Percentiles rank a stretch among this genome's conserved stretches.
phyloP scores from a whole-genome alignment of 495 filamentous ascomycete species.

The Halenospora varia region DNA sequence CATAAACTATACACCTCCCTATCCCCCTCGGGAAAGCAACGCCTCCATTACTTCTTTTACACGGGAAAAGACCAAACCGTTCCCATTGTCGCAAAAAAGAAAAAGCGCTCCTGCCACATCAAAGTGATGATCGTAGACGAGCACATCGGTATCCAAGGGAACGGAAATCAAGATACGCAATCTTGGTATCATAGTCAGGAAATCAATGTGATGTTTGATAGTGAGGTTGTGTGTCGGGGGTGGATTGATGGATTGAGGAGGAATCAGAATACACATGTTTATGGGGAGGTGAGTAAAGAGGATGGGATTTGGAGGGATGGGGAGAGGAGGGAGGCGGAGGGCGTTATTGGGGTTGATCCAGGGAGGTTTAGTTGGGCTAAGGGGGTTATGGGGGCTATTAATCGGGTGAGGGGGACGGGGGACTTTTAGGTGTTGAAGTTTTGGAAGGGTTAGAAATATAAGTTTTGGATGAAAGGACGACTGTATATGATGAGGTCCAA shows the following conservation, averaged over 20 bases:
- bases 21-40: constrained; percentile 37
- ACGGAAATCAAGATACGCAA: constrained; percentile 80
- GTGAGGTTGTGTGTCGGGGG: constrained; percentile 47
- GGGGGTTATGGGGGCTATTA: constrained; percentile 58
- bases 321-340: constrained; percentile 49
- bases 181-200: constrained; percentile 75
- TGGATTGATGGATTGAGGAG: constrained; percentile 60
- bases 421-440: constrained; percentile 45
- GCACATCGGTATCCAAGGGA: constrained; percentile 63
- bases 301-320: constrained; percentile 61
- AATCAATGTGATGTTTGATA: constrained; percentile 70
- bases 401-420: constrained; percentile 56
- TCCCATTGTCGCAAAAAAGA: constrained; percentile 58
- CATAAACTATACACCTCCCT: constrained; percentile 52
- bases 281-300: constrained; percentile 49
- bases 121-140: constrained; percentile 74
- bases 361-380: constrained; percentile 59
- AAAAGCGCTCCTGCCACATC: constrained; percentile 65
- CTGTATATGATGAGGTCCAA: too few species aligned
- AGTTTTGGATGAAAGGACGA: too few species aligned
- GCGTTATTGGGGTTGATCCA: constrained; percentile 55
- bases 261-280: constrained; percentile 68
- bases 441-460: too few species aligned
- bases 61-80: constrained; percentile 65
- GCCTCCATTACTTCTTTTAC: constrained; percentile 61